Percentiles rank a stretch among this genome's conserved stretches.
These are phyloP conservation scores for Diutina ranongensis DNA, from an alignment of 1,139 yeast species.

Conservation along the genomic window DNA sequence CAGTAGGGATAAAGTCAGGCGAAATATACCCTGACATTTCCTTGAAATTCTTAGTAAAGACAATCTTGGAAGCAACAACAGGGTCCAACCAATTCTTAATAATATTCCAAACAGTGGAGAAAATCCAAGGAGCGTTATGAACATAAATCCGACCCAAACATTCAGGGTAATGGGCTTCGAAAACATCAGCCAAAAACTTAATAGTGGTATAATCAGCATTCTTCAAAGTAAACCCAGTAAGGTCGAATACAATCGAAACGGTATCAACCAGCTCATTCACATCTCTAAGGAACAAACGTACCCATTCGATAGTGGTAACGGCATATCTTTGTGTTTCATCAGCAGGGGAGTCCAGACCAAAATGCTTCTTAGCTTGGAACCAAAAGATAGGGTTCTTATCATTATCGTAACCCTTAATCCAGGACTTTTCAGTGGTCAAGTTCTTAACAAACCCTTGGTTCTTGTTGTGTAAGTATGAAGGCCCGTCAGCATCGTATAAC, in stretches of 20 bases:
- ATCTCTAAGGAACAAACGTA: conserved; percentile 43
- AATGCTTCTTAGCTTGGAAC: conserved; percentile 61
- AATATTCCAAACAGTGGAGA: conserved; percentile 76
- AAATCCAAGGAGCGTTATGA: conserved; percentile 88
- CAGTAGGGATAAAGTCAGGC: conserved; percentile 40
- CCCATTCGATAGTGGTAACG: conserved; percentile 55
- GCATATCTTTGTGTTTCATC: conserved; percentile 60
- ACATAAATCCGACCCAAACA: conserved; percentile 63
- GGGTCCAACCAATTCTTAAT: conserved; percentile 85
- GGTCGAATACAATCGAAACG: conserved; percentile 65
- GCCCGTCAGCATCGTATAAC: conserved; percentile 47
- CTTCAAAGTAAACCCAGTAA: conserved; percentile 60
- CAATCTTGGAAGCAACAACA: conserved; percentile 71
- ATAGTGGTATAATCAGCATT: conserved; percentile 83
- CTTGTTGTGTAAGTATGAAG: conserved; percentile 16
- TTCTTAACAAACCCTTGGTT: conserved; percentile 37
- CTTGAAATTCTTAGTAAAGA: conserved; percentile 49
- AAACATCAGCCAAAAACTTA: conserved; percentile 62
- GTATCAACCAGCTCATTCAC: conserved; percentile 42
- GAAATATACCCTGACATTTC: conserved; percentile 52
- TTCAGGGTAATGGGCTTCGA: conserved; percentile 87
- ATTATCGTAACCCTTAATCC: conserved; percentile 53
- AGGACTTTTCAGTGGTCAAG: conserved; percentile 47
- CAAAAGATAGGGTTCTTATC: conserved; percentile 58
- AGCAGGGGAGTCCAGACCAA: conserved; percentile 56